Evolutionary conservation across 208 protist genomes (phyloP).

Genomic region (Leishmania arabica): DNA sequence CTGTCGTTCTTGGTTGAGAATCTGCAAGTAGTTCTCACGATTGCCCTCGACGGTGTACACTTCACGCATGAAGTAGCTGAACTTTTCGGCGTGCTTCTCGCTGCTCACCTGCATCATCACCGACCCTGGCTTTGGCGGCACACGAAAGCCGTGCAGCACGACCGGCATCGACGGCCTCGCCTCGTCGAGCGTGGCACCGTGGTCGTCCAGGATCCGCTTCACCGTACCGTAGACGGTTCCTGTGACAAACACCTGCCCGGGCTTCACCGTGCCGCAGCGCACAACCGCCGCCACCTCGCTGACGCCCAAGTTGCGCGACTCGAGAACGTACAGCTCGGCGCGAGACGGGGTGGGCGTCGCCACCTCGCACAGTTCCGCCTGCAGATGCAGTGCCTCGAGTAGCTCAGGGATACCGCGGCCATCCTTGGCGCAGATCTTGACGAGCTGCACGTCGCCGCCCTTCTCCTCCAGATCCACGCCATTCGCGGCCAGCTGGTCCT

Average conservation of each 20-base stretch:
- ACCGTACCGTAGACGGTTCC: constrained; percentile 82
- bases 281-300: constrained; percentile 79
- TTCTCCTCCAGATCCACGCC: constrained; percentile 92
- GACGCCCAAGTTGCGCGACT: constrained; percentile 60
- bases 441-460: constrained; percentile 94
- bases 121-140: constrained; percentile 82
- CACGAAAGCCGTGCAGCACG: constrained; percentile 75
- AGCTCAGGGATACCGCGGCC: constrained; percentile 86
- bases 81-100: constrained; percentile 86
- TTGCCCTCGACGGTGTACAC: constrained; percentile 80
- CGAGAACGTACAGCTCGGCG: constrained; percentile 93
- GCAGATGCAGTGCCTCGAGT: constrained; percentile 88
- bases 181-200: constrained; percentile 55
- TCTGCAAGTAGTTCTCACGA: constrained; percentile 83
- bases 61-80: constrained; percentile 86
- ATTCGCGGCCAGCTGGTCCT: constrained; percentile 76
- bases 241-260: constrained; percentile 72
- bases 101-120: constrained; percentile 87
- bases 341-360: constrained; percentile 67
- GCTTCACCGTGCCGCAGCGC: constrained; percentile 69
- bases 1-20: constrained; percentile 73
- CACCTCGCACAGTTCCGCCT: constrained; percentile 90
- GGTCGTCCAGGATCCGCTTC: constrained; percentile 69
- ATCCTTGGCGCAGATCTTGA: constrained; percentile 92
- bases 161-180: constrained; percentile 79